Percentiles rank a stretch among this genome's conserved stretches.
phyloP scores from a whole-genome alignment of 345 rosid genomes.

The Salix suchowensis region DNA sequence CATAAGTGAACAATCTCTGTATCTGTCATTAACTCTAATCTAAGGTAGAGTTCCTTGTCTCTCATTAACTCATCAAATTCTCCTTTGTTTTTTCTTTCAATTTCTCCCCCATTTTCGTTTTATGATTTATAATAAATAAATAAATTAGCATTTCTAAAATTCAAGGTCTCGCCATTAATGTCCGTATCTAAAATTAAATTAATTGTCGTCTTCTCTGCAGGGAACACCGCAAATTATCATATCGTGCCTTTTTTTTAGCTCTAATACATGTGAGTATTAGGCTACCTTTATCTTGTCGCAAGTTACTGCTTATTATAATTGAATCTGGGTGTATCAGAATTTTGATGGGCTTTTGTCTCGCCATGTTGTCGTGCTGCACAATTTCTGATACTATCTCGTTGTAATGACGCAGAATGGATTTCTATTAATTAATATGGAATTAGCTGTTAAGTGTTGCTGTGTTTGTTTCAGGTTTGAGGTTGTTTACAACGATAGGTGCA shows the following conservation, averaged over 20 bases:
- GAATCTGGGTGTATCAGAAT: not conserved
- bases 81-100: not conserved
- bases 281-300: not conserved
- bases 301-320: not conserved
- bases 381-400: not conserved
- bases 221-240: not conserved
- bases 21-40: not conserved
- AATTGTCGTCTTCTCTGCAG: not conserved
- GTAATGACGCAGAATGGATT: not conserved
- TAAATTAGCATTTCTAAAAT: not conserved
- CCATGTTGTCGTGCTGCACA: not conserved
- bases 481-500: not conserved
- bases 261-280: not conserved
- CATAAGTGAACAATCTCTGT: not conserved
- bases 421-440: not conserved
- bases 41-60: not conserved
- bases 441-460: not conserved
- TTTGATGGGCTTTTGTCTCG: not conserved
- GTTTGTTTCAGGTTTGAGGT: not conserved
- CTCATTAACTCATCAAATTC: not conserved
- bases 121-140: not conserved
- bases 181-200: not conserved
- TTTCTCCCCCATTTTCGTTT: not conserved
- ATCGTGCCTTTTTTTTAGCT: not conserved
- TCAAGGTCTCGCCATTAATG: not conserved